Evolutionary conservation across 2,329 filamentous ascomycete species (phyloP).

Genomic region (Aspergillus viridinutans): DNA sequence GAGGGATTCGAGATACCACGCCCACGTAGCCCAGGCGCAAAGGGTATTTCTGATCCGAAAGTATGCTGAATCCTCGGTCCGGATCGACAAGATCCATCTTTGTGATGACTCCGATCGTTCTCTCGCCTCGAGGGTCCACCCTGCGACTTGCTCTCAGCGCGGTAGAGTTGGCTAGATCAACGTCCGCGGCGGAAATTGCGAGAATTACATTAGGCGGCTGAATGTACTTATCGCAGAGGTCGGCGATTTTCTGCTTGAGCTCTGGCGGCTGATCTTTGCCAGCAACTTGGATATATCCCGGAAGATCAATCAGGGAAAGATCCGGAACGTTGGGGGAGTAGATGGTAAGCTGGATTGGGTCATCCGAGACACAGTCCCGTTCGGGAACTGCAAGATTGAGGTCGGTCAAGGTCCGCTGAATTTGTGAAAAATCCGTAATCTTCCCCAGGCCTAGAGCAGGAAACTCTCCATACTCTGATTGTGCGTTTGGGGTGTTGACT

Average conservation of each 20-base stretch:
- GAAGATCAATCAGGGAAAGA: slow-evolving; percentile 90
- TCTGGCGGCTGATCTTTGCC: slow-evolving; percentile 86
- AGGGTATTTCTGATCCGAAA: slow-evolving; percentile 88
- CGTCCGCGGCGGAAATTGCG: slow-evolving; percentile 94
- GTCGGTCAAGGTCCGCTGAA: slow-evolving; percentile 91
- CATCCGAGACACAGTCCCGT: slow-evolving; percentile 87
- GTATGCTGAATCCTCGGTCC: slow-evolving; percentile 68
- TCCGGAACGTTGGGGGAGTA: slow-evolving; percentile 95
- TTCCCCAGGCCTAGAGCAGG: slow-evolving; percentile 84
- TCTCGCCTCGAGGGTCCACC: slow-evolving; percentile 88
- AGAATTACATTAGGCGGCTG: slow-evolving; percentile 93
- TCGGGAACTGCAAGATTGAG: slow-evolving; percentile 91
- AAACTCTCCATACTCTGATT: slow-evolving; percentile 92
- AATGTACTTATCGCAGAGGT: slow-evolving; percentile 98
- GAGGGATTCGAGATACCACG: slow-evolving; percentile 80
- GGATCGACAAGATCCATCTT: slow-evolving; percentile 98
- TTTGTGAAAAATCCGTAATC: slow-evolving; percentile 75
- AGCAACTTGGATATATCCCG: slow-evolving; percentile 94
- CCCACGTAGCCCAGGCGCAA: slow-evolving; percentile 94
- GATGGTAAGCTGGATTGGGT: slow-evolving; percentile 92
- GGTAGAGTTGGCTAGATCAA: slow-evolving; percentile 94
- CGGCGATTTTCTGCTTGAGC: slow-evolving; percentile 90
- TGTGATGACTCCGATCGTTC: slow-evolving; percentile 97
- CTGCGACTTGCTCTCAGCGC: slow-evolving; percentile 83
- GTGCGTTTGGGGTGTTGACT: slow-evolving; percentile 85